Base-by-base conservation (phyloP, 805 yeast genomes). In the Clavispora asparagi region DNA sequence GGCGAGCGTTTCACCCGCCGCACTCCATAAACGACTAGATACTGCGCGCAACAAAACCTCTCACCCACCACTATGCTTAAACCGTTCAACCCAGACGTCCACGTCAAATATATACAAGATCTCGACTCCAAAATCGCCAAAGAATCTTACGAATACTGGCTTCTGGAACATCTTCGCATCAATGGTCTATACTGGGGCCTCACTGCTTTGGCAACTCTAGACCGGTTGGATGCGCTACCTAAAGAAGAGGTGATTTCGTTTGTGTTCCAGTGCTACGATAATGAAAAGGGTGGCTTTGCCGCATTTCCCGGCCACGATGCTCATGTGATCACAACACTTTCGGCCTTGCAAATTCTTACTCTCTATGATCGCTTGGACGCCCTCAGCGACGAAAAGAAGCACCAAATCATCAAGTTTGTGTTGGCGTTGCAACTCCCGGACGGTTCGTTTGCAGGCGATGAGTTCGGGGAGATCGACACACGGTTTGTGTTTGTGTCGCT, bases 131-230 rank as follows among this genome's bases (percentile, higher is more conserved):
- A 60, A 35, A 37, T 59, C 26, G 47, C 64, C 11, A 51, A 51
- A 71, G 77, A 45, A 75, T 81, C 61, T 77, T 84, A 60, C 69
- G 90, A 85, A 56, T 91, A 89, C 65, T 89, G 96, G 94, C 65
- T 91, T 43, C 79, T 88, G 10, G 98, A 94, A 58, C 98, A 94
- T 62, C 71, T 94, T 42, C 75, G 97, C 29, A 65, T 94, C 74
- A 89, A 87, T 57, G 99, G 98, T 1, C 74, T 94, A 0, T 94
- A 94, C 62, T 94, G 99, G 99, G 98, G 97, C 0, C 70, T 88
- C 3, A 84, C 86, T 14, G 89, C 97, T 0, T 64, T 91, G 29
- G 77, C 78, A 42, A 64, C 85, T 1, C 60, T 92, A 64, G 72
- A 76, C 27, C 70, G 82, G 2, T 65, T 74, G 30, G 63, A 63